Evolutionary conservation across 192 early-diverging fungal species (phyloP), one percentile per base, ranked within the genome.

Genomic region (Chytriomyces sp.): DNA sequence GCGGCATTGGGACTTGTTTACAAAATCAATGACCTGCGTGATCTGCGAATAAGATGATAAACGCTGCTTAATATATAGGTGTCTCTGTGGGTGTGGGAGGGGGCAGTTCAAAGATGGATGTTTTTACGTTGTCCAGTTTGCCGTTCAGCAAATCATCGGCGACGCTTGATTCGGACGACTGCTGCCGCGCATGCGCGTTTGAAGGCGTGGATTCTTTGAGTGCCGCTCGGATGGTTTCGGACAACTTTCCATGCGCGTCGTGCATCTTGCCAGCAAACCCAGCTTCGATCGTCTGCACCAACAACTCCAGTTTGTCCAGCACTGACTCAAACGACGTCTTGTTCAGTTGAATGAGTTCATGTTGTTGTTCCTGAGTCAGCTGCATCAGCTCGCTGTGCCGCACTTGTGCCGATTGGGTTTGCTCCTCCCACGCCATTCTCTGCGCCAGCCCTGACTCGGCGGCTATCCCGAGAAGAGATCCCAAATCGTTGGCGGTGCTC

Each of bases 1-100:
- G 5, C 77, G 77, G 61, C 67, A 70, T 71, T 78, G 77, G 5
- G 77, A 78, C 47, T 78, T 62, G 61, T 78, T 69, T 0, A 78
- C 69, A 64, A 72, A 78, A 48, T 78, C 69, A 23, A 78, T 78
- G 16, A 78, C 67, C 26, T 78, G 61, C 6, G 50, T 43, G 45
- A 77, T 69, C 76, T 77, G 45, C 23, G 24, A 60, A 61, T n/a
- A n/a, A n/a, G n/a, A n/a, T n/a, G 65, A 10, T n/a, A n/a, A n/a
- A 67, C 16, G 50, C 50, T 7, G 7, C 18, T 18, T 7, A 7
- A 53, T 20, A 20, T 63, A 16, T 10, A n/a, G n/a, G n/a, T n/a
- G n/a, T n/a, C n/a, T n/a, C n/a, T n/a, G n/a, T n/a, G n/a, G n/a
- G n/a, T n/a, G n/a, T n/a, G 16, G 35, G 35, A 35, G 2, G 35